Percentiles rank a stretch among this genome's conserved stretches.
These are phyloP conservation scores for Baudoinia panamericana DNA, from an alignment of 495 filamentous ascomycete species.

Conservation along the genomic window DNA sequence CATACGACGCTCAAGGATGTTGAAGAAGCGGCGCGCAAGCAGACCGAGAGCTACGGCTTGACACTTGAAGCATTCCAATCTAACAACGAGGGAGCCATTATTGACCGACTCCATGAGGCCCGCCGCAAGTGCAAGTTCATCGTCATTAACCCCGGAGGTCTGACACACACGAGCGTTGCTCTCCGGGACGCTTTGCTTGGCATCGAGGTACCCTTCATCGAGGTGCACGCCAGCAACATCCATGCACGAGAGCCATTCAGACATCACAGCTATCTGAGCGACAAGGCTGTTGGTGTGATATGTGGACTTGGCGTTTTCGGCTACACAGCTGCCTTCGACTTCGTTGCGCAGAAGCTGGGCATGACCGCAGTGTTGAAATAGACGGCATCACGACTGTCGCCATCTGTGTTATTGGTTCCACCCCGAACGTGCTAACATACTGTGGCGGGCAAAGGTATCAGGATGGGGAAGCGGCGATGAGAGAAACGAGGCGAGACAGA, in stretches of 20 bases:
- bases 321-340: constrained; percentile 57
- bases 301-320: constrained; percentile 55
- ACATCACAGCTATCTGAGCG: constrained; percentile 52
- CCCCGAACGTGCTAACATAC: too few species aligned
- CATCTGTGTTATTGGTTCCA: too few species aligned
- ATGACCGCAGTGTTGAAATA: too few species aligned
- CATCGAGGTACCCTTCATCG: constrained; percentile 54
- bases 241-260: constrained; percentile 51
- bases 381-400: too few species aligned
- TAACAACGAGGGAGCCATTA: constrained; percentile 75
- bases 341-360: constrained; percentile 35
- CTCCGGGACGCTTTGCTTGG: constrained; percentile 54
- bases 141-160: constrained; percentile 57
- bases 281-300: constrained; percentile 56
- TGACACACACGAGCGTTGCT: constrained; percentile 56
- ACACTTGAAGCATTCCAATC: constrained; percentile 18
- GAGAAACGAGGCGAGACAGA: too few species aligned
- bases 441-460: too few species aligned
- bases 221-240: constrained; percentile 57
- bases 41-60: constrained; percentile 33
- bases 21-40: constrained; percentile 32
- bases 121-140: constrained; percentile 28
- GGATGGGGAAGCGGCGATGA: too few species aligned
- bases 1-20: constrained; percentile 48
- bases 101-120: constrained; percentile 70